These are phyloP conservation scores for Talaromyces thailandensis DNA, from an alignment of 495 filamentous ascomycete species.

Conservation along the genomic window DNA sequence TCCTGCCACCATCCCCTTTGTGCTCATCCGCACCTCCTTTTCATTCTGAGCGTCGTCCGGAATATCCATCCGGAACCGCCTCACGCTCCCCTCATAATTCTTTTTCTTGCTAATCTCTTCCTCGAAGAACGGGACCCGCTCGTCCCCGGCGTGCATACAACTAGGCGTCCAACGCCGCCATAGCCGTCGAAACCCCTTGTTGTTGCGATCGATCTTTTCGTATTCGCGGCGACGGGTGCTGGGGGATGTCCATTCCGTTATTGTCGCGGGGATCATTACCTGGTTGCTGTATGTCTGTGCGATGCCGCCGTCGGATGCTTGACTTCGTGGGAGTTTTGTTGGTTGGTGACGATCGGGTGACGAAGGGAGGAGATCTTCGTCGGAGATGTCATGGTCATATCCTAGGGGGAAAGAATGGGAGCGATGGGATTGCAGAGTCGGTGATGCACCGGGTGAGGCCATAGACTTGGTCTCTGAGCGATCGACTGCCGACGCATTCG, in stretches of 20 bases:
- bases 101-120: conserved; percentile 24
- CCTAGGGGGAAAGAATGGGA: not conserved
- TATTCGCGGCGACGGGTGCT: conserved; percentile 40
- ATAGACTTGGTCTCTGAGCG: not conserved
- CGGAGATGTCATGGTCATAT: conserved; percentile 3
- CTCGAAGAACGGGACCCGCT: conserved; percentile 32
- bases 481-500: not conserved
- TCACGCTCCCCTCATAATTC: conserved; percentile 36
- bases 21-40: not conserved
- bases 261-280: conserved; percentile 26
- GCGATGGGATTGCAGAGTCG: not conserved
- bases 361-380: conserved; percentile 1
- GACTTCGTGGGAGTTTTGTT: not conserved
- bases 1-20: not conserved
- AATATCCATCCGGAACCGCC: conserved; percentile 41
- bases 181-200: conserved; percentile 33
- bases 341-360: not conserved
- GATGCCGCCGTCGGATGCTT: conserved; percentile 3
- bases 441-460: not conserved
- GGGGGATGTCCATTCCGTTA: conserved; percentile 42
- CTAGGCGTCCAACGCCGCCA: conserved; percentile 35
- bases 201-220: conserved; percentile 41
- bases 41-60: conserved; percentile 18
- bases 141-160: conserved; percentile 26
- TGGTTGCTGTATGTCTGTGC: conserved; percentile 8